Evolutionary conservation across 2,329 filamentous ascomycete genomes (phyloP), one percentile per base, ranked within the genome.

Genomic region (Endothia cerciana): DNA sequence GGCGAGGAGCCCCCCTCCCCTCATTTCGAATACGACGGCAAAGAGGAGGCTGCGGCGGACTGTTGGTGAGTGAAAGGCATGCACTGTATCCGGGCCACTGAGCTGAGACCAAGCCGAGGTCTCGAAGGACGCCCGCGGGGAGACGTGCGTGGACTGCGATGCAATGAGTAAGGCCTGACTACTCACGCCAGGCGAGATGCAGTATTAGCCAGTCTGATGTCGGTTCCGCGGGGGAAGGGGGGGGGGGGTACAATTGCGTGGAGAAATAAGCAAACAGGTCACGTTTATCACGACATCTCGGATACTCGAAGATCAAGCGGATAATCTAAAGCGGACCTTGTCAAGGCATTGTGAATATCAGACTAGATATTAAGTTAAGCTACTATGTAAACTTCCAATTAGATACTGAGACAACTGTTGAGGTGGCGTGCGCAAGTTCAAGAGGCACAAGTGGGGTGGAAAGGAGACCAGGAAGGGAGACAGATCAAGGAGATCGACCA

Each of bases 111-210:
- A 51, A 17, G 47, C 47, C 47, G 47, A 51, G 47, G 47, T 17
- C 15, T 51, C 15, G 47, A 51, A 28, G 7, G 28, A 28, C 47
- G 15, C 41, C 19, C 6, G 22, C 22, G 11, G 15, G 11, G 40
- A 22, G 43, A 36, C n/a, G 11, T 38, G 36, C 36, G 51, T 43
- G 53, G 36, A 49, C 13, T 47, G 62, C 51, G 58, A 62, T 58
- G 49, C 65, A 63, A 64, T 63, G 55, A 47, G 53, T 65, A 62
- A 62, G 53, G 47, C 17, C 33, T 62, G 53, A 64, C 60, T 64
- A 57, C n/a, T 6, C 47, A 28, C 47, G 28, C 28, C 22, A 4
- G 10, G 33, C 33, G 33, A 36, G 33, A 5, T 36, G 33, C 33
- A 36, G 33, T 36, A 11, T 43, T 15, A 11, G 2, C 41, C 41